These are phyloP conservation scores for Lentithecium fluviatile DNA, from an alignment of 495 filamentous ascomycete species.

Conservation along the genomic window DNA sequence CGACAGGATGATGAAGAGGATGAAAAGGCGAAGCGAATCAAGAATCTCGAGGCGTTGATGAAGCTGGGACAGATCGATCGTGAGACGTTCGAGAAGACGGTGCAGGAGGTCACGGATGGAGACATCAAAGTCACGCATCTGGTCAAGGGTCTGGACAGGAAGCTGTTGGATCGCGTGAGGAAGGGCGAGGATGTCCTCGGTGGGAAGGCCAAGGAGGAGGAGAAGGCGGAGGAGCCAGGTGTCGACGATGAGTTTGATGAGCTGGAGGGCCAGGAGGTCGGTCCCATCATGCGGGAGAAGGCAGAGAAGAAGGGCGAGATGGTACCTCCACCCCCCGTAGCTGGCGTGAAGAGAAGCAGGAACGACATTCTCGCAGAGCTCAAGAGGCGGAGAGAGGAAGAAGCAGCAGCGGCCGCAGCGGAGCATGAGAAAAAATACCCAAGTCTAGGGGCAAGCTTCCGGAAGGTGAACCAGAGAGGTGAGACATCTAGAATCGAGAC, in stretches of 20 bases:
- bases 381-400: slow-evolving; percentile 65
- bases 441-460: slow-evolving; percentile 72
- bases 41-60: slow-evolving; percentile 76
- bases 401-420: slow-evolving; percentile 56
- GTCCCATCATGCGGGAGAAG: slow-evolving; percentile 55
- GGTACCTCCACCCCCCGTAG: slow-evolving; percentile 57
- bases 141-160: slow-evolving; percentile 87
- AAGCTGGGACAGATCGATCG: slow-evolving; percentile 80
- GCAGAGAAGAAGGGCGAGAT: slow-evolving; percentile 76
- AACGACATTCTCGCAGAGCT: slow-evolving; percentile 82
- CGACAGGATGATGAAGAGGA: slow-evolving; percentile 48
- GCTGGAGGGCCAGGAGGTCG: slow-evolving; percentile 63
- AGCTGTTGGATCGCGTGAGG: slow-evolving; percentile 69
- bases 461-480: slow-evolving; percentile 66
- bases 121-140: slow-evolving; percentile 77
- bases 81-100: slow-evolving; percentile 68
- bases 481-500: slow-evolving; percentile 72
- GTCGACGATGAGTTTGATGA: slow-evolving; percentile 78
- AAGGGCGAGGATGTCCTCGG: slow-evolving; percentile 46
- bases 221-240: slow-evolving; percentile 14
- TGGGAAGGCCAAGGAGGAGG: slow-evolving; percentile 5
- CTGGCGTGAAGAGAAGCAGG: slow-evolving; percentile 68
- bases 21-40: slow-evolving; percentile 61
- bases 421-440: slow-evolving; percentile 52
- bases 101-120: slow-evolving; percentile 76